Base-by-base conservation (phyloP, 176 grass and related monocot species). In the Stipa capillata region DNA sequence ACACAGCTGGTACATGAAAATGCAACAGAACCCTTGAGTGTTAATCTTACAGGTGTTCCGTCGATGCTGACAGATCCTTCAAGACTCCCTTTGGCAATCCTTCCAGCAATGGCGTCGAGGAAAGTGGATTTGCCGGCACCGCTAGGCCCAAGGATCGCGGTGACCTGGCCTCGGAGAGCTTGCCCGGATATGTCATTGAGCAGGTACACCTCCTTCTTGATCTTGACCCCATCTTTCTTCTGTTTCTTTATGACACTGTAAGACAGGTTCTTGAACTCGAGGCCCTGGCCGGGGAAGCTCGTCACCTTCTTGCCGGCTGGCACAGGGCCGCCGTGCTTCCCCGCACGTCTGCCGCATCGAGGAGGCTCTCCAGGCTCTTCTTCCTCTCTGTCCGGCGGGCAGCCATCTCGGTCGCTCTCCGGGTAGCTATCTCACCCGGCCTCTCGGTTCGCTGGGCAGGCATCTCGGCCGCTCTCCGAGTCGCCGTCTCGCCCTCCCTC, bases 121-220 rank as follows among this genome's bases (percentile, higher is more conserved):
- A 94, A 88, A n/a, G 91, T 91, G 7, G 91, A 91, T 72, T 94
- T 94, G 47, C 88, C 91, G 60, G 91, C 88, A 2, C 91, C 91
- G 31, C 88, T 94, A 1, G 91, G 91, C 7, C 91, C 88, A 2
- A 94, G 74, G 42, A 94, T 88, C 7, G 88, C 88, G 1, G 88
- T 90, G 24, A 94, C 75, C 75, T 88, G 83, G 1, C 88, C 82
- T 0, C 85, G 88, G 51, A 81, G 79, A 2, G 91, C 91, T 23
- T 93, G 85, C 12, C 91, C 87, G 39, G 87, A 90, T 49, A 93
- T 87, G 74, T 93, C 87, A 33, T 93, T 85, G 8, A 90, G 87
- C 49, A 93, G 87, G 78, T 85, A 90, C 25, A 78, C 78, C 82
- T 90, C 91, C 69, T 87, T 93, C 39, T 85, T 90, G 33, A 87